Base-by-base conservation (phyloP, 306 rosid species). In the Inga oerstediana region DNA sequence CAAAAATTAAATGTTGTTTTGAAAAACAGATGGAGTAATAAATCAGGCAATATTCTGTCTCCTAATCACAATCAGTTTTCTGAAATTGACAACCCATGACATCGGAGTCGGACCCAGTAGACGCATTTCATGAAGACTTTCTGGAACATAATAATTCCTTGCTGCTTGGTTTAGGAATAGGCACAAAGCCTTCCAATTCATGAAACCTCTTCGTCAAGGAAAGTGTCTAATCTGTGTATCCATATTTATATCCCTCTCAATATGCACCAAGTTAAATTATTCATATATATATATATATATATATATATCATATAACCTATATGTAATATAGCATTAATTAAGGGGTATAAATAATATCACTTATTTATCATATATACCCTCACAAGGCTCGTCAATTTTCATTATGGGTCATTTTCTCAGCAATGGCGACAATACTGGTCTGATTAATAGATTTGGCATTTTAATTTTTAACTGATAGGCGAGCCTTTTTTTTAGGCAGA, bases 71-170 rank as follows among this genome's bases (percentile, higher is more conserved):
- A 27, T 27, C 30, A 27, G 30, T 27, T 27, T 62, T 27, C 68
- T 62, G 37, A 72, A 77, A 59, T 59, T 30, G 81, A 79, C 86
- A 58, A 46, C 30, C 69, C 84, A 82, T 65, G 64, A 0, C 1
- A 1, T 37, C 8, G 8, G 41, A 37, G 6, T 44, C 20, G 39
- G 32, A 37, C 30, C 67, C 77, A 66, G 3, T 45, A 17, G 37
- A 59, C 44, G n/a, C 44, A 75, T n/a, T 24, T 46, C 52, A 22
- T 56, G 27, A 62, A 19, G 76, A 77, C 58, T 83, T 77, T 78
- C 51, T 80, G 84, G 45, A 79, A 78, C 66, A 54, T 64, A 72
- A 56, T 70, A 66, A 66, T 68, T 68, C 49, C 0, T 37, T 68
- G 27, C 49, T 39, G 15, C 49, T 10, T 39, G 49, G 74, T 39